These are phyloP conservation scores for slime mould (Dictyostelium discoideum) DNA, from an alignment of 78 protist species.

Conservation along the genomic window dicty_2.7 NC_007089.4:5480001-5480500, in stretches of 20 bases:
- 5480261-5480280: neutral
- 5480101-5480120: conserved; percentile 44
- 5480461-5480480: neutral
- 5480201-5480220: neutral
- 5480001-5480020: neutral
- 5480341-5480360: conserved; percentile 34
- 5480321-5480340: conserved; percentile 33
- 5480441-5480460: neutral
- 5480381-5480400: conserved; percentile 5
- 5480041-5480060: conserved; percentile 30
- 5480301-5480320: conserved; percentile 10
- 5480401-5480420: neutral
- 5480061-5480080: neutral
- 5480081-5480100: conserved; percentile 21
- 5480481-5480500: neutral
- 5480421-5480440: neutral
- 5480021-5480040: conserved; percentile 49
- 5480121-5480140: conserved; percentile 62
- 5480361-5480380: neutral
- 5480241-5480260: no score
- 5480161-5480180: conserved; percentile 2
- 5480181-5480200: conserved; percentile 1
- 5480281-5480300: neutral
- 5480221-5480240: conserved; percentile 45
- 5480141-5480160: conserved; percentile 19